Conservation (phyloP, 2,329 filamentous ascomycete species). For the Cladophialophora chaetospira region DNA sequence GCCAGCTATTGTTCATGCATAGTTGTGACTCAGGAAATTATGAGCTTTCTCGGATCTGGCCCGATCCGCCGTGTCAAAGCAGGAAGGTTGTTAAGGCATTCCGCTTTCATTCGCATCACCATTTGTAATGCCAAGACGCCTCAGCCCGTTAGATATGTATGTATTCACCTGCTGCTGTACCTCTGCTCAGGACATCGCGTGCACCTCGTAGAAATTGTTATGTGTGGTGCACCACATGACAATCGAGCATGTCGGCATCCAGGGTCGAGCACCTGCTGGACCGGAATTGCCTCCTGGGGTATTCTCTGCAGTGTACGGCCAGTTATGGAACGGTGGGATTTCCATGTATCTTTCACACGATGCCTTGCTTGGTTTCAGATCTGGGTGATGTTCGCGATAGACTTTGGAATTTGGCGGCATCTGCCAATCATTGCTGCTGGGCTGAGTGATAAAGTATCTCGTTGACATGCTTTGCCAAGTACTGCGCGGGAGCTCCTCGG, state of each 20-base stretch:
- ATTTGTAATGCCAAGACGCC: no score
- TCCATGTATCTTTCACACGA: slow-evolving; percentile 28
- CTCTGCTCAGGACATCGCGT: slow-evolving; percentile 22
- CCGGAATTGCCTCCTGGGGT: slow-evolving; percentile 8
- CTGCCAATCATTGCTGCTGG: slow-evolving; percentile 25
- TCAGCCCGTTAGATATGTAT: slow-evolving; percentile 1
- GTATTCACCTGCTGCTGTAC: not conserved
- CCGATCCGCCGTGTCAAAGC: not conserved
- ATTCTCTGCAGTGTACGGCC: slow-evolving; percentile 27
- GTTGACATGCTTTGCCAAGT: slow-evolving; percentile 28
- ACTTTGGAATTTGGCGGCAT: slow-evolving; percentile 24
- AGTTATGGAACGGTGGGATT: slow-evolving; percentile 27
- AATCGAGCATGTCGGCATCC: slow-evolving; percentile 27
- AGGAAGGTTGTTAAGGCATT: not conserved
- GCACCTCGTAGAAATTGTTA: slow-evolving; percentile 28
- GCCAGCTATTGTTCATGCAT: not conserved
- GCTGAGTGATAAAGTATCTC: slow-evolving; percentile 24
- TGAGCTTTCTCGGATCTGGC: not conserved
- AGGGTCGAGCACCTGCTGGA: slow-evolving; percentile 18
- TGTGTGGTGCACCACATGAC: slow-evolving; percentile 28
- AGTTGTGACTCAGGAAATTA: not conserved
- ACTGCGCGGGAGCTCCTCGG: slow-evolving; percentile 18
- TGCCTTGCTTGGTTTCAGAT: slow-evolving; percentile 11
- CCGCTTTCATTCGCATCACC: no score
- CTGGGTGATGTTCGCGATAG: slow-evolving; percentile 22